Base-by-base conservation (phyloP, 2,329 filamentous ascomycete species). In the Calonectria hongkongensis region DNA sequence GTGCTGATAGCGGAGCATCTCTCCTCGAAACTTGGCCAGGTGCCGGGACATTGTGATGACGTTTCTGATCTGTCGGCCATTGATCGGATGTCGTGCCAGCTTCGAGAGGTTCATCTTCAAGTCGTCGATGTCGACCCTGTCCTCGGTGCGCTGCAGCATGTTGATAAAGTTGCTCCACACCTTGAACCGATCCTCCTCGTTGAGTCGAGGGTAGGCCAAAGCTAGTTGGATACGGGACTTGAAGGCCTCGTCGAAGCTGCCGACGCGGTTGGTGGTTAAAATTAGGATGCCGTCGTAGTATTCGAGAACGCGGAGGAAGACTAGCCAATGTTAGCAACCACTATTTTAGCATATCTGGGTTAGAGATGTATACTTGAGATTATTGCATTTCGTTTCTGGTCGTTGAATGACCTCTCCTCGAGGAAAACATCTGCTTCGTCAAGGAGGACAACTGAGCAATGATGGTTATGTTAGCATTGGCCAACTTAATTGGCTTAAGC, bases 211-310 rank as follows among this genome's bases (percentile, higher is more conserved):
- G 68, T 85, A 86, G 58, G 81, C 41, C 1, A 70, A 9, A 6
- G 63, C 33, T 2, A 56, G 48, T 58, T 87, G 83, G 30, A 87
- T 82, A 0, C 85, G 80, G 0, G 85, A 86, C 45, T 80, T 80
- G 75, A 87, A 86, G 2, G 86, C 86, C 60, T 87, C 85, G 71
- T 88, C 87, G n/a, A 88, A 83, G 7, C 79, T 78, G 1, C 85
- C 85, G 1, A 87, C 83, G 2, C 85, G 83, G 76, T 88, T 88
- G 9, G 86, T 88, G 0, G 86, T 88, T 8, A 88, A 79, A 74
- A 85, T 85, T 0, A 87, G 75, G 63, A 87, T 84, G 1, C 86
- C 85, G 2, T 77, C 72, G 67, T 85, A 86, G 75, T 86, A 86
- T 68, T 87, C 85, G 0, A 87, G 76, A 0, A 83, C 79, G 0